These are phyloP conservation scores for Boletellus sp. DNA, from an alignment of 768 basidiomycete genomes.

Conservation along the genomic window DNA sequence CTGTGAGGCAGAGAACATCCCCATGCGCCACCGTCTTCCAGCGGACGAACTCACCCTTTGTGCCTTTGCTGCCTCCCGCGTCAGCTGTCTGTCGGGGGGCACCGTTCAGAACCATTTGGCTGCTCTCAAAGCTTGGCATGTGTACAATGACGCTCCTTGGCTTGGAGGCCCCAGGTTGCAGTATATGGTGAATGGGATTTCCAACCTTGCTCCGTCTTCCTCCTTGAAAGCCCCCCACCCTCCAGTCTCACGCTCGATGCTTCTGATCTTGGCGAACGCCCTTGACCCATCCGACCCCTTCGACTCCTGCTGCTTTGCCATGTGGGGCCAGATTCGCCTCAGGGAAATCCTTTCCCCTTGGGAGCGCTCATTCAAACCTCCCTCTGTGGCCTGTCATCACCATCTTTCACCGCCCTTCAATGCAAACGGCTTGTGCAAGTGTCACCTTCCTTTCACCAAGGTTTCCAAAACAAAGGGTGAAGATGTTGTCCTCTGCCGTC, in stretches of 20 bases:
- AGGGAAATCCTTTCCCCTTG: not conserved
- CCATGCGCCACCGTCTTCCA: slow-evolving; percentile 11
- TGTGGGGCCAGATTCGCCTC: slow-evolving; percentile 1
- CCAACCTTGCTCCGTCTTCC: slow-evolving; percentile 22
- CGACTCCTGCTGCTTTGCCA: not conserved
- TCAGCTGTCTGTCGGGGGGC: not conserved
- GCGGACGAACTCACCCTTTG: slow-evolving; percentile 28
- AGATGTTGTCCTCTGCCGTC: slow-evolving; percentile 32
- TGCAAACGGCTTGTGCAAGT: not conserved
- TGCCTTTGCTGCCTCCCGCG: slow-evolving; percentile 21
- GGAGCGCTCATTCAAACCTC: not conserved
- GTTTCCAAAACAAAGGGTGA: slow-evolving; percentile 20
- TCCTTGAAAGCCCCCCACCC: slow-evolving; percentile 7
- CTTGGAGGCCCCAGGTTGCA: slow-evolving; percentile 12
- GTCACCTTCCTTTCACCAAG: slow-evolving; percentile 16
- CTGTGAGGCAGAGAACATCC: slow-evolving; percentile 20
- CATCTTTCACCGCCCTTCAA: not conserved
- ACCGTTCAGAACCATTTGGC: not conserved
- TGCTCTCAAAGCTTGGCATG: slow-evolving; percentile 33
- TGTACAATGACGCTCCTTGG: slow-evolving; percentile 25
- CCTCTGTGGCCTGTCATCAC: accelerated
- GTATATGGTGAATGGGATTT: slow-evolving; percentile 23
- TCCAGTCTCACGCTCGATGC: slow-evolving; percentile 23
- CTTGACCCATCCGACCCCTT: not conserved
- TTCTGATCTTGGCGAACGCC: not conserved